A percentile compares a stretch with the other conserved stretches of the same genome.
Conservation (phyloP, 768 basidiomycete genomes). For the Suillus plorans region DNA sequence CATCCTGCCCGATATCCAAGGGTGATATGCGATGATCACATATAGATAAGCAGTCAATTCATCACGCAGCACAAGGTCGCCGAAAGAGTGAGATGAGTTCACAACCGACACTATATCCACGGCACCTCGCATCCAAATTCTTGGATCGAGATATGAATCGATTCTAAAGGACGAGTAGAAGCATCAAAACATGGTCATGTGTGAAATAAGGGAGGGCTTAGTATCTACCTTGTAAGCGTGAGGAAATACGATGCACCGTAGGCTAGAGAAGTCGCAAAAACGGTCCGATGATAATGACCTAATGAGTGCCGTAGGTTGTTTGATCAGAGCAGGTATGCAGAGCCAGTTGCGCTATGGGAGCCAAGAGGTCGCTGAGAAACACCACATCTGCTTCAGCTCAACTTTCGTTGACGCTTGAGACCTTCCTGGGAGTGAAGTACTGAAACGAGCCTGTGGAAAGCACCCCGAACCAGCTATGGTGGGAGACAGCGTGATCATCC, state of each 20-base stretch:
- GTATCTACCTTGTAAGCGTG: neutral
- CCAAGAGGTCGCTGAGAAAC: neutral
- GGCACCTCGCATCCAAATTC: neutral
- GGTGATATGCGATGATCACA: neutral
- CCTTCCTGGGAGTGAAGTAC: neutral
- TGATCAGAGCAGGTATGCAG: neutral
- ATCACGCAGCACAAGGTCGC: neutral
- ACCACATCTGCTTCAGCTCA: neutral
- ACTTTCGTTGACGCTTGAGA: neutral
- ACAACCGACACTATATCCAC: neutral
- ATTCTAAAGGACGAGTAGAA: neutral
- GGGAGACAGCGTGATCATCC: neutral
- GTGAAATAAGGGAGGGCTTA: neutral
- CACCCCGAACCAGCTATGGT: neutral
- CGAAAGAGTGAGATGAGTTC: neutral
- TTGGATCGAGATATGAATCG: neutral
- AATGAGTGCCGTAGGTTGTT: neutral
- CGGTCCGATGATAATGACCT: neutral
- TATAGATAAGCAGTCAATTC: neutral
- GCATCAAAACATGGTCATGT: neutral
- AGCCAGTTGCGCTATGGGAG: neutral
- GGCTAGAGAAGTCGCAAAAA: neutral
- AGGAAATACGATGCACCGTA: neutral
- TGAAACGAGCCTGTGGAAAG: neutral
- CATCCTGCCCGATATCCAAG: neutral